Evolutionary conservation across 2,329 filamentous ascomycete genomes (phyloP).

Genomic region (Didymella pinodella): DNA sequence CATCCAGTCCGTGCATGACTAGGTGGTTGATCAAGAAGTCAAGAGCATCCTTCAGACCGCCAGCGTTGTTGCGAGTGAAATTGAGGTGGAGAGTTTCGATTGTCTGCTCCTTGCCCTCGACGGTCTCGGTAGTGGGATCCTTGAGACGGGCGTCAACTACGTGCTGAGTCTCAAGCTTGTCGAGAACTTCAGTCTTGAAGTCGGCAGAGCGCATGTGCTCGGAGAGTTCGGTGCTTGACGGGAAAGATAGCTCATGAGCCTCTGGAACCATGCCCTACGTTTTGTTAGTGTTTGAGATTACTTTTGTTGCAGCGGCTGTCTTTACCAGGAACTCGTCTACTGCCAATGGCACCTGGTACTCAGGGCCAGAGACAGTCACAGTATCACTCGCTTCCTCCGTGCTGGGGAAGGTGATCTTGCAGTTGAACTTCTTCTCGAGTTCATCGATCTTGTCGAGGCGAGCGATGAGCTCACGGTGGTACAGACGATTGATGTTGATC

Average conservation of each 20-base stretch:
- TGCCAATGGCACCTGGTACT: constrained; percentile 97
- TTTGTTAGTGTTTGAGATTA: constrained; percentile 40
- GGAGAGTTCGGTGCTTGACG: constrained; percentile 76
- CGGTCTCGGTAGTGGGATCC: constrained; percentile 53
- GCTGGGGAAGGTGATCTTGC: constrained; percentile 98
- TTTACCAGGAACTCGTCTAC: constrained; percentile 89
- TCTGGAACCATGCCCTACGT: constrained; percentile 92
- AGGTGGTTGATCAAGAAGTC: constrained; percentile 90
- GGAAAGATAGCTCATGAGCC: constrained; percentile 88
- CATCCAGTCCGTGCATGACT: constrained; percentile 88
- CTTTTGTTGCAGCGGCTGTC: neutral
- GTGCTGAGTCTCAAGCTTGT: constrained; percentile 88
- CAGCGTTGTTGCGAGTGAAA: constrained; percentile 97
- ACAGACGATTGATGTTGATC: constrained; percentile 91
- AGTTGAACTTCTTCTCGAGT: constrained; percentile 98
- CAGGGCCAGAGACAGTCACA: constrained; percentile 92
- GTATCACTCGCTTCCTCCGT: constrained; percentile 97
- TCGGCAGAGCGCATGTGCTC: constrained; percentile 83
- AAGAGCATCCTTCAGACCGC: constrained; percentile 92
- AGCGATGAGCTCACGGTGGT: constrained; percentile 91
- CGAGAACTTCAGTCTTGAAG: constrained; percentile 79
- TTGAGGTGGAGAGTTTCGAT: constrained; percentile 59
- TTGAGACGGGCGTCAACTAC: constrained; percentile 86
- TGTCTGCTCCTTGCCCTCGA: constrained; percentile 53
- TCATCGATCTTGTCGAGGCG: constrained; percentile 90